These are phyloP conservation scores for Micromonas commoda DNA, from an alignment of 139 green algal species.

Conservation along the genomic window DNA sequence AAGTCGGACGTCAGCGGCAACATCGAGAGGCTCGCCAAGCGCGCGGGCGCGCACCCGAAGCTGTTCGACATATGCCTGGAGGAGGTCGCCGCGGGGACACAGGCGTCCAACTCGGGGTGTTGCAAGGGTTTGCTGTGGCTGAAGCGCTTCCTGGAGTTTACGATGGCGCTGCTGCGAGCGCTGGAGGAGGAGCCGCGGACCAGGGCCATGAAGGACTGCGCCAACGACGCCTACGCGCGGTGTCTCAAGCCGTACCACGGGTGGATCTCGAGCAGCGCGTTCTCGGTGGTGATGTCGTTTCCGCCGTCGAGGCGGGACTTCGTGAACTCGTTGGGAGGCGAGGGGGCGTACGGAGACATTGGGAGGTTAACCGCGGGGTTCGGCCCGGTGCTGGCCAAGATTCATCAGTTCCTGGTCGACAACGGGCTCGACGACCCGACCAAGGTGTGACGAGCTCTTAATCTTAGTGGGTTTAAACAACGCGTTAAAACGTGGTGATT, in stretches of 20 bases:
- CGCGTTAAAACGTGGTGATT: too few relatives aligned
- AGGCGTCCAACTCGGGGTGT: not conserved
- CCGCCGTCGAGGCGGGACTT: conserved; percentile 5
- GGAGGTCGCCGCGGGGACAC: not conserved
- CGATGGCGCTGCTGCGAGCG: not conserved
- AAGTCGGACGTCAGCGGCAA: conserved; percentile 22
- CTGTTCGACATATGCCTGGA: not conserved
- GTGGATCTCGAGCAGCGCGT: not conserved
- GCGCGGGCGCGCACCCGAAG: too few relatives aligned
- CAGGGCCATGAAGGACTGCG: not conserved
- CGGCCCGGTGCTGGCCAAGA: not conserved
- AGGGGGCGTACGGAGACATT: not conserved
- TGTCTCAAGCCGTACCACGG: not conserved
- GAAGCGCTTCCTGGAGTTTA: conserved; percentile 15
- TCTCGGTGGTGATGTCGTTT: conserved; percentile 12
- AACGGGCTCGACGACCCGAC: conserved; percentile 1
- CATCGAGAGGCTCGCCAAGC: not conserved
- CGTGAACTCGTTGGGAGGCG: not conserved
- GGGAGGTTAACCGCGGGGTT: not conserved
- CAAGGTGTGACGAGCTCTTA: not conserved
- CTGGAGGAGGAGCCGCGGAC: not conserved
- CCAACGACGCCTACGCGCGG: not conserved
- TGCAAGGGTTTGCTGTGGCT: conserved; percentile 10
- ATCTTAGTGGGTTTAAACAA: too few relatives aligned
- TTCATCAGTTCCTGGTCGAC: not conserved